Evolutionary conservation across 2,329 filamentous ascomycete species (phyloP).

Genomic region (Colletotrichum tofieldiae): DNA sequence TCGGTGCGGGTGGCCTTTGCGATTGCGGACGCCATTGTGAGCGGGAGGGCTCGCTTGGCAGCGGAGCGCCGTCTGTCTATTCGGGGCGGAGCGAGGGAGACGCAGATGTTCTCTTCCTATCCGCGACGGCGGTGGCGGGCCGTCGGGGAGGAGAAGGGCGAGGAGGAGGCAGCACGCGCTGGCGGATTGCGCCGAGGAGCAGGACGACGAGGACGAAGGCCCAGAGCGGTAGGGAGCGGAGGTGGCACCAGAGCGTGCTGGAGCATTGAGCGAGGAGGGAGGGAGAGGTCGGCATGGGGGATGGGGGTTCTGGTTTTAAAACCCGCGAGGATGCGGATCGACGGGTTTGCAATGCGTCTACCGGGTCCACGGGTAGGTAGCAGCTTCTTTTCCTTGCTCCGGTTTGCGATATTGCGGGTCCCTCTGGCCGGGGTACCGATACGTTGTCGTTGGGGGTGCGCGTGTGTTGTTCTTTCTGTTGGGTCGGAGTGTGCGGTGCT

Average conservation of each 20-base stretch:
- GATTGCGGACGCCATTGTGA: constrained; percentile 29
- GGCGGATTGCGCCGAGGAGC: constrained; percentile 53
- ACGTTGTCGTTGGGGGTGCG: neutral
- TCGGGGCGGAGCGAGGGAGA: neutral
- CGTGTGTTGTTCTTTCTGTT: constrained; percentile 18
- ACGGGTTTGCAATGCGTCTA: neutral
- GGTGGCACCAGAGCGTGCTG: constrained; percentile 58
- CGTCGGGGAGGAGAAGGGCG: constrained; percentile 29
- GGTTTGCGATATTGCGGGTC: neutral
- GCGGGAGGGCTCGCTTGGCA: neutral
- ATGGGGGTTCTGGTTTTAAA: neutral
- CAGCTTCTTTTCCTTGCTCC: neutral
- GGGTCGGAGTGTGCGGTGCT: neutral
- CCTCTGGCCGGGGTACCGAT: constrained; percentile 2
- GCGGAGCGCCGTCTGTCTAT: neutral
- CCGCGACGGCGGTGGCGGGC: constrained; percentile 27
- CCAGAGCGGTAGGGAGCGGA: constrained; percentile 61
- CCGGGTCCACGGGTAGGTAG: constrained; percentile 4
- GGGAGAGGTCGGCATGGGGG: constrained; percentile 24
- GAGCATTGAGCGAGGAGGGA: constrained; percentile 59
- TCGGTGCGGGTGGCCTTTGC: constrained; percentile 45
- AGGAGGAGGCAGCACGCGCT: constrained; percentile 45
- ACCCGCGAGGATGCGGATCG: neutral
- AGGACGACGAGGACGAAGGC: constrained; percentile 56
- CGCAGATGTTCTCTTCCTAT: constrained; percentile 32